These are phyloP conservation scores for Stachybotrys echinatus DNA, from an alignment of 2,329 filamentous ascomycete genomes.

Conservation along the genomic window DNA sequence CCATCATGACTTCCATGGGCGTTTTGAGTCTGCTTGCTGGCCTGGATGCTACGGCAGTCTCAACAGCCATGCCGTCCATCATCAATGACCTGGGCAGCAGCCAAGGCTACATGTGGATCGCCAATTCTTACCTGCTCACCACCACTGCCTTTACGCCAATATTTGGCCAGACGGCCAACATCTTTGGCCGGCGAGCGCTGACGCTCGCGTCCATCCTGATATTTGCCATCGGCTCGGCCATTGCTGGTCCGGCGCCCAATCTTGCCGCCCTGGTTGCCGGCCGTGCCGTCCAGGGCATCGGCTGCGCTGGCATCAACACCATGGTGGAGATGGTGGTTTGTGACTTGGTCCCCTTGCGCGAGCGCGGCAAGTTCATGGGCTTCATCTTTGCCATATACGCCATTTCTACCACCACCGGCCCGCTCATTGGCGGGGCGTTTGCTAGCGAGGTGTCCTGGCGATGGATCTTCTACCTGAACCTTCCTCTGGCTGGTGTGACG, in stretches of 20 bases:
- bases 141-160: slow-evolving; percentile 9
- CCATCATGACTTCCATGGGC: background rate
- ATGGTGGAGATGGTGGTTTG: slow-evolving; percentile 19
- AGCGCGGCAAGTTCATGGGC: slow-evolving; percentile 35
- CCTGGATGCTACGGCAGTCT: slow-evolving; percentile 19
- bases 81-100: slow-evolving; percentile 11
- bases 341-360: slow-evolving; percentile 43
- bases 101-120: slow-evolving; percentile 20
- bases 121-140: slow-evolving; percentile 16
- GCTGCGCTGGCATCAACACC: slow-evolving; percentile 13
- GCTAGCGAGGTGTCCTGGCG: slow-evolving; percentile 27
- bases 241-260: slow-evolving; percentile 41
- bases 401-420: slow-evolving; percentile 25
- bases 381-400: slow-evolving; percentile 23
- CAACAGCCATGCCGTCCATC: slow-evolving; percentile 21
- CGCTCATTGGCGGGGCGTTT: slow-evolving; percentile 23
- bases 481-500: slow-evolving; percentile 21
- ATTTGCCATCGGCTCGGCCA: slow-evolving; percentile 46
- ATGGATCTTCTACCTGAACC: slow-evolving; percentile 39
- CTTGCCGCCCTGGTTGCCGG: slow-evolving; percentile 43
- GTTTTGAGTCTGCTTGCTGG: slow-evolving; percentile 9
- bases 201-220: slow-evolving; percentile 34
- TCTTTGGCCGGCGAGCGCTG: slow-evolving; percentile 43
- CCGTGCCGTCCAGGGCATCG: slow-evolving; percentile 19
- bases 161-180: slow-evolving; percentile 41